These are phyloP conservation scores for Skeletonema menzelii DNA, from an alignment of 108 stramenopile genomes.

Conservation along the genomic window DNA sequence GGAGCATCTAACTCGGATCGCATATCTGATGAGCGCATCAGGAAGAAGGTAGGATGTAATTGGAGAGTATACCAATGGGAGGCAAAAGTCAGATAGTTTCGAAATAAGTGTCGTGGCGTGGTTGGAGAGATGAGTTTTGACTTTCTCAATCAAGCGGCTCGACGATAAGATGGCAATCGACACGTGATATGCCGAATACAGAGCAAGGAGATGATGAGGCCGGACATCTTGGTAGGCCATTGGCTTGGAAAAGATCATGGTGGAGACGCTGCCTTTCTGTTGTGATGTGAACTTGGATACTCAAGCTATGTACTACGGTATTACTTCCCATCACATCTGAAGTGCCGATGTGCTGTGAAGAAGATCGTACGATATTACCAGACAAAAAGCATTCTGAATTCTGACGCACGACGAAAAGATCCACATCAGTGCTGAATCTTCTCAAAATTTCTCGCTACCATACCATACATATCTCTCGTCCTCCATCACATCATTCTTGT, in stretches of 20 bases:
- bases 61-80: conserved; percentile 48
- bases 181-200: conserved; percentile 40
- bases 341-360: no score
- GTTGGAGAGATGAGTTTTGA: conserved; percentile 25
- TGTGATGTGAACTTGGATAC: no score
- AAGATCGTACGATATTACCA: no score
- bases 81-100: conserved; percentile 45
- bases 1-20: conserved; percentile 63
- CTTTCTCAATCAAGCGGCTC: conserved; percentile 46
- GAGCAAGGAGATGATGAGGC: conserved; percentile 59
- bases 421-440: neutral
- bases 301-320: no score
- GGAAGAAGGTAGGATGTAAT: conserved; percentile 55
- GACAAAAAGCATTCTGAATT: no score
- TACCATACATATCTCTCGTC: no score
- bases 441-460: neutral
- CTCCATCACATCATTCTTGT: no score
- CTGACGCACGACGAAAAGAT: no score
- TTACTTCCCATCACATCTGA: no score
- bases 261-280: neutral
- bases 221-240: conserved; percentile 49
- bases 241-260: conserved; percentile 10
- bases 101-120: conserved; percentile 41
- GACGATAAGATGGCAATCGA: conserved; percentile 33
- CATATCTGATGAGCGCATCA: conserved; percentile 69